Percentiles rank a stretch among this genome's conserved stretches.
Evolutionary conservation across 169 alveolate species (phyloP).

Genomic region (Eimeria sp.): DNA sequence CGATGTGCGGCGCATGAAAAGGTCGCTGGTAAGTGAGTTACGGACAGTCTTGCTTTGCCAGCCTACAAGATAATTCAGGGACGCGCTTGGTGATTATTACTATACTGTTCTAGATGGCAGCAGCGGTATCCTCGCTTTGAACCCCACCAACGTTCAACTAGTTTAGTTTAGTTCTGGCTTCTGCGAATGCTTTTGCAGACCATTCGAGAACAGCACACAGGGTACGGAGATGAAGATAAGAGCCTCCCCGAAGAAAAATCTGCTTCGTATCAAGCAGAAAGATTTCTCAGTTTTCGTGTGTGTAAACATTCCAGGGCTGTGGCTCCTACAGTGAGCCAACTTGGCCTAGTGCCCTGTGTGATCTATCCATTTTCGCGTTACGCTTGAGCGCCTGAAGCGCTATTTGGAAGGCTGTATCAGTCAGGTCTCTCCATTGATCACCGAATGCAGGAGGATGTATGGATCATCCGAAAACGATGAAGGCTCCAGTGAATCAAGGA

Average conservation of each 20-base stretch:
- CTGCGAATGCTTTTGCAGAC: neutral
- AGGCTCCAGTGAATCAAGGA: neutral
- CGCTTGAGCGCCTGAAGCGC: no score
- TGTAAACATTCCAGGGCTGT: neutral
- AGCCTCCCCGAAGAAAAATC: neutral
- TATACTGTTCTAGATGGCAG: neutral
- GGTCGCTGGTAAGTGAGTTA: neutral
- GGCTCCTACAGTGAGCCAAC: neutral
- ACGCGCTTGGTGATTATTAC: neutral
- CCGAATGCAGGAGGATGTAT: neutral
- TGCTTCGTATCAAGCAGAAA: neutral
- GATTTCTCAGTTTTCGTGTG: neutral
- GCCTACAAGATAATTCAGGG: neutral
- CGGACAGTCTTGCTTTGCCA: neutral
- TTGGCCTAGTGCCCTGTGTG: no score
- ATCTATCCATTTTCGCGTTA: no score
- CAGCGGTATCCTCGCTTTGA: neutral
- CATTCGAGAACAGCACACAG: neutral
- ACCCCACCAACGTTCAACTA: neutral
- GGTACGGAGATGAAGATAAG: neutral
- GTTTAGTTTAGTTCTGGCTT: neutral
- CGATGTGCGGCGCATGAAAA: neutral
- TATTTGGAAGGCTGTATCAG: neutral
- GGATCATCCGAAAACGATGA: neutral
- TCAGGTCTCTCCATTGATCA: neutral